Conservation (phyloP, 495 filamentous ascomycete genomes). For the Daldinia bambusicola region DNA sequence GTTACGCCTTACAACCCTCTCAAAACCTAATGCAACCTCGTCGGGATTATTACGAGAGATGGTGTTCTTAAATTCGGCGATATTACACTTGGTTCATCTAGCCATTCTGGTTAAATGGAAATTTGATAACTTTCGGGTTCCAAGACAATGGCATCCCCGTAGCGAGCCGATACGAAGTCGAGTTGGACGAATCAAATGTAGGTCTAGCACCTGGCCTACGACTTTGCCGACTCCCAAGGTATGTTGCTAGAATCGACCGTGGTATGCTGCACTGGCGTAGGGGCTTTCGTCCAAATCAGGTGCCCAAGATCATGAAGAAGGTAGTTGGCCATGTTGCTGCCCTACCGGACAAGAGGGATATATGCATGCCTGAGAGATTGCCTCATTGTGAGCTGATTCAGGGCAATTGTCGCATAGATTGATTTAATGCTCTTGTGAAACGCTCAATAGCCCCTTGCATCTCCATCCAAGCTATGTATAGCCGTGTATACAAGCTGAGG, state of each 20-base stretch:
- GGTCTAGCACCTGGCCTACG: constrained; percentile 13
- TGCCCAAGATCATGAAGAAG: constrained; percentile 18
- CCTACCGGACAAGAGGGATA: constrained; percentile 41
- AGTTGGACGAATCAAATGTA: constrained; percentile 10
- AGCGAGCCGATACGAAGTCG: constrained; percentile 28
- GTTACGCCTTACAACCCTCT: constrained; percentile 12
- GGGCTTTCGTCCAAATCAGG: constrained; percentile 25
- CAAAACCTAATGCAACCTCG: constrained; percentile 29
- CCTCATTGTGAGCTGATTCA: constrained; percentile 14
- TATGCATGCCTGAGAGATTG: constrained; percentile 17
- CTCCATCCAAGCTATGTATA: constrained; percentile 14
- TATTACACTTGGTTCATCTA: constrained; percentile 27
- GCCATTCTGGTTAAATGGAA: constrained; percentile 33
- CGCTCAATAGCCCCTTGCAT: constrained; percentile 18
- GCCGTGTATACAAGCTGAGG: constrained; percentile 9
- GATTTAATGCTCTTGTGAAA: constrained; percentile 29
- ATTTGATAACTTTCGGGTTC: constrained; percentile 26
- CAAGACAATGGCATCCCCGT: constrained; percentile 18
- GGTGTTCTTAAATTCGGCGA: constrained; percentile 15
- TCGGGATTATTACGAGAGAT: constrained; percentile 13
- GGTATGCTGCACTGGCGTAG: constrained; percentile 5
- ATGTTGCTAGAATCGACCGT: constrained; percentile 17
- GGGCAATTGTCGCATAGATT: constrained; percentile 25
- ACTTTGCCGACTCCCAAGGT: constrained; percentile 6
- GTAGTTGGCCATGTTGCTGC: constrained; percentile 33